Evolutionary conservation across 2,329 filamentous ascomycete species (phyloP).

Genomic region (Cryphonectria nitschkei): DNA sequence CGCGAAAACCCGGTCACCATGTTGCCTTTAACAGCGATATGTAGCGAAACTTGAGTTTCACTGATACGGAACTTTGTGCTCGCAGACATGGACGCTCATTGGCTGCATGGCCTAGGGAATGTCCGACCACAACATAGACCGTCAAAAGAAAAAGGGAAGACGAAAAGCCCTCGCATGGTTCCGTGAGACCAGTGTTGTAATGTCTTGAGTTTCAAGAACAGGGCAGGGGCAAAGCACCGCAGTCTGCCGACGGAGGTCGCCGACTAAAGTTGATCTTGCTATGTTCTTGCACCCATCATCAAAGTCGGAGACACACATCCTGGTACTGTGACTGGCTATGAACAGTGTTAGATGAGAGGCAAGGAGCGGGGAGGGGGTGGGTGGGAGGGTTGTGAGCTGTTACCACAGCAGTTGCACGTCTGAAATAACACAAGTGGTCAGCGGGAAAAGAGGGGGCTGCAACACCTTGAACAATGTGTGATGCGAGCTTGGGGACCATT

Average conservation of each 20-base stretch:
- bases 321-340: too few species aligned
- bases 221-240: neutral
- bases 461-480: neutral
- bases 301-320: neutral
- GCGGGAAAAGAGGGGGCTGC: neutral
- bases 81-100: neutral
- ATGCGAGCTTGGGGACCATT: neutral
- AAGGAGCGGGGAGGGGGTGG: too few species aligned
- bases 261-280: neutral
- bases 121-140: neutral
- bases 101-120: neutral
- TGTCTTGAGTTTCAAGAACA: neutral
- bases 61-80: neutral
- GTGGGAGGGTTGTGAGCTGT: neutral
- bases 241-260: neutral
- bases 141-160: neutral
- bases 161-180: neutral
- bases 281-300: neutral
- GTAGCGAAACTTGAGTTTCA: neutral
- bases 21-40: neutral
- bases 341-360: too few species aligned
- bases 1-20: neutral
- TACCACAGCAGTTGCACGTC: neutral
- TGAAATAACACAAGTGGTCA: neutral
- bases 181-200: constrained; percentile 5